Evolutionary conservation across 1,284 basidiomycete species (phyloP).

Genomic region (Apiotrichum mycotoxinovorans): DNA sequence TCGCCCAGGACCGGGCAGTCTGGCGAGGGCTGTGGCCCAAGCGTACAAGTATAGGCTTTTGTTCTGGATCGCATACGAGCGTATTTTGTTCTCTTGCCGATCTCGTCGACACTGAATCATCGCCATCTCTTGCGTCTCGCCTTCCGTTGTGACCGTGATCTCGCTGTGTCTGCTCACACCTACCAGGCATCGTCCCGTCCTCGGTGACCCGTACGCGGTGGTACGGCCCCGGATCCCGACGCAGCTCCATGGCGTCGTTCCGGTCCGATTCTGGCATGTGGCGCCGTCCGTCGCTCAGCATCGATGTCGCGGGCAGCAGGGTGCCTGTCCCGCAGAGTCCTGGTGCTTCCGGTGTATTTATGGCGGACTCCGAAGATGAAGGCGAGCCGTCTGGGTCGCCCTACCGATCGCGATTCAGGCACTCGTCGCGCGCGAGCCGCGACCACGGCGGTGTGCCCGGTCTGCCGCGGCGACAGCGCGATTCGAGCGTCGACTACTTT

Average conservation of each 20-base stretch:
- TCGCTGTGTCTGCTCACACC: background rate
- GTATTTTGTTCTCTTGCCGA: too few relatives aligned
- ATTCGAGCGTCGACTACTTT: constrained; percentile 13
- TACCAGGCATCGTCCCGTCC: constrained; percentile 38
- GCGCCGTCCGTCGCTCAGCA: constrained; percentile 21
- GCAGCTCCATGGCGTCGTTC: constrained; percentile 25
- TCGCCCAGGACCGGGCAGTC: too few relatives aligned
- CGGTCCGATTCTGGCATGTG: constrained; percentile 25
- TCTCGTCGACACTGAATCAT: too few relatives aligned
- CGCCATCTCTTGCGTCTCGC: background rate
- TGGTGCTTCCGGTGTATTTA: constrained; percentile 34
- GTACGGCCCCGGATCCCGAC: constrained; percentile 31
- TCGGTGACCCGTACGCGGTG: constrained; percentile 37
- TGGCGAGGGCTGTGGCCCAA: too few relatives aligned
- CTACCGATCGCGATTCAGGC: constrained; percentile 9
- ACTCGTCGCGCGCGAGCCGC: constrained; percentile 3
- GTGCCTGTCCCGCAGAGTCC: constrained; percentile 29
- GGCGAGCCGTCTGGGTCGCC: constrained; percentile 14
- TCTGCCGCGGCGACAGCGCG: constrained; percentile 4
- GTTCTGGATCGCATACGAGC: too few relatives aligned
- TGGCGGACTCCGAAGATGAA: constrained; percentile 44
- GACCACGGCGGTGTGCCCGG: background rate
- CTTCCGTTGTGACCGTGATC: background rate
- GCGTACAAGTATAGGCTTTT: too few relatives aligned
- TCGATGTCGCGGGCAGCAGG: constrained; percentile 14